A percentile compares a stretch with the other conserved stretches of the same genome.
phyloP scores from a whole-genome alignment of 768 basidiomycete genomes.

The Calvatia gigantea region DNA sequence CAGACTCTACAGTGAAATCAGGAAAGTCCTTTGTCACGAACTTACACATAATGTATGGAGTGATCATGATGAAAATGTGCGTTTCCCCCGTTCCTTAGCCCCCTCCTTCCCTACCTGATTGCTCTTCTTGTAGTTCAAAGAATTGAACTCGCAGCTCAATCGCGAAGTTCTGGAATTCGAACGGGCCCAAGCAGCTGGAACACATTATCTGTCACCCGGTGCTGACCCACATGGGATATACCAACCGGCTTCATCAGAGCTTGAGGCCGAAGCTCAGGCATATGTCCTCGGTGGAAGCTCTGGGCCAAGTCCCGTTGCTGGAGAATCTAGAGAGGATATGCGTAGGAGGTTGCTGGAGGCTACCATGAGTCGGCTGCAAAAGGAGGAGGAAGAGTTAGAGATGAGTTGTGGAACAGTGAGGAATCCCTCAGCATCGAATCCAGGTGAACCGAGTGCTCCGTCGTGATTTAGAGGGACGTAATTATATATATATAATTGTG shows the following conservation, averaged over 20 bases:
- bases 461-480: not conserved
- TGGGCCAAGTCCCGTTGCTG: slow-evolving; percentile 2
- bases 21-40: slow-evolving; percentile 74
- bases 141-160: slow-evolving; percentile 70
- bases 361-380: slow-evolving; percentile 53
- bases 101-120: not conserved
- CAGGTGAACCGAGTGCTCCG: slow-evolving; percentile 11
- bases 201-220: slow-evolving; percentile 49
- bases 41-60: slow-evolving; percentile 73
- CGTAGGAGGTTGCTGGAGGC: slow-evolving; percentile 56
- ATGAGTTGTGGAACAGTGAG: slow-evolving; percentile 60
- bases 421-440: slow-evolving; percentile 13
- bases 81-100: slow-evolving; percentile 20
- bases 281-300: slow-evolving; percentile 53
- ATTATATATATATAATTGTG: too few species aligned
- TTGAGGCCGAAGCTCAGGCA: slow-evolving; percentile 52
- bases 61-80: slow-evolving; percentile 69
- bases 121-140: slow-evolving; percentile 65
- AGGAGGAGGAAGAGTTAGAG: slow-evolving; percentile 71
- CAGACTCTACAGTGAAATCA: slow-evolving; percentile 57
- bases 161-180: slow-evolving; percentile 71
- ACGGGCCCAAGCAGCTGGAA: slow-evolving; percentile 43
- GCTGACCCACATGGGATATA: slow-evolving; percentile 7
- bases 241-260: slow-evolving; percentile 47
- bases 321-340: slow-evolving; percentile 56